A percentile compares a stretch with the other conserved stretches of the same genome.
Evolutionary conservation across 1,284 basidiomycete species (phyloP).

Genomic region (Moesziomyces parantarcticus): DNA sequence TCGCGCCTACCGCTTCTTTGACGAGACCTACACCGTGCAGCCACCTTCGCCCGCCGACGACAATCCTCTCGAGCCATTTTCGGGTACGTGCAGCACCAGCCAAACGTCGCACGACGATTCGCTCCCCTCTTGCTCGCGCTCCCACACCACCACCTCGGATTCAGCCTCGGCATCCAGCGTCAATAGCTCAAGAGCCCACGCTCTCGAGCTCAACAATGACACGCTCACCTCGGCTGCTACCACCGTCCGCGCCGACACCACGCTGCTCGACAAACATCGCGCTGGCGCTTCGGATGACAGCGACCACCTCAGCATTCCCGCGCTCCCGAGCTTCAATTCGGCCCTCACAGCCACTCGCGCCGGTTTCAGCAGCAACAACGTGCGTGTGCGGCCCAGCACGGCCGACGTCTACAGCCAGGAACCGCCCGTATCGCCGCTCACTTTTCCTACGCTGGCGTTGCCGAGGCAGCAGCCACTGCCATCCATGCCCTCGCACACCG

Average conservation of each 20-base stretch:
- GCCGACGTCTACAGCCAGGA: constrained; percentile 41
- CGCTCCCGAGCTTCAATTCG: constrained; percentile 33
- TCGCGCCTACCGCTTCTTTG: constrained; percentile 45
- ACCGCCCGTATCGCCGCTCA: constrained; percentile 10
- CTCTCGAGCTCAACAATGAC: too few species aligned
- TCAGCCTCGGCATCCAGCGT: constrained; percentile 23
- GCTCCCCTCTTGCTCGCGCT: constrained; percentile 24
- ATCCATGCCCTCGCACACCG: constrained; percentile 5
- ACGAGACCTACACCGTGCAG: constrained; percentile 41
- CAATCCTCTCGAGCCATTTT: background rate
- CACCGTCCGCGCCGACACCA: background rate
- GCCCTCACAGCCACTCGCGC: constrained; percentile 17
- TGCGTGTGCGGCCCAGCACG: constrained; percentile 38
- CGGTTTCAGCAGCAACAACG: constrained; percentile 1
- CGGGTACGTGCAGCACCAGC: background rate
- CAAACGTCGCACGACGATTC: constrained; percentile 29
- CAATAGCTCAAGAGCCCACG: background rate
- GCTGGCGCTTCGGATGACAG: background rate
- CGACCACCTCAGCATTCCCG: constrained; percentile 28
- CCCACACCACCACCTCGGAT: constrained; percentile 25
- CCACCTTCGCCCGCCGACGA: background rate
- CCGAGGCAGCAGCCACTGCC: background rate
- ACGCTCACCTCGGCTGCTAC: background rate
- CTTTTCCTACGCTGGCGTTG: constrained; percentile 2
- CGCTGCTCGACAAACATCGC: background rate